These are phyloP conservation scores for Begonia loranthoides DNA, from an alignment of 306 rosid genomes.

Conservation along the genomic window DNA sequence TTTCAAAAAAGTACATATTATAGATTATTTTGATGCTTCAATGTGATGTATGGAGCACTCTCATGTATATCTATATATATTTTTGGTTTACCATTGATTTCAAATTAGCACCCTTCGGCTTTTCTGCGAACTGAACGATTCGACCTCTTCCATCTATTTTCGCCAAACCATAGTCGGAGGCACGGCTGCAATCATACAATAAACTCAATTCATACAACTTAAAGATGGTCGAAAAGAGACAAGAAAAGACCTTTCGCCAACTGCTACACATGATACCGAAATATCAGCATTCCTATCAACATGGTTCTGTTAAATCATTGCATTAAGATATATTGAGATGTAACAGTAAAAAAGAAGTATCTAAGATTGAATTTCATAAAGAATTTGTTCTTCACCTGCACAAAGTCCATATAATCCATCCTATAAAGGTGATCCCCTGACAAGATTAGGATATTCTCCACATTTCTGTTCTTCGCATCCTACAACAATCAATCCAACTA, in stretches of 20 bases:
- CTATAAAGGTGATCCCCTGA: slow-evolving; percentile 89
- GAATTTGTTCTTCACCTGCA: slow-evolving; percentile 46
- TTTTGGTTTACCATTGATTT: slow-evolving; percentile 52
- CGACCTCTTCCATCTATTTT: slow-evolving; percentile 61
- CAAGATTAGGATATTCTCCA: slow-evolving; percentile 73
- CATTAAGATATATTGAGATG: slow-evolving; percentile 7
- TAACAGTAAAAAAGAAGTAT: too few species aligned
- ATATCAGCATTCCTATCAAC: slow-evolving; percentile 67
- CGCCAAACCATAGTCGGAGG: slow-evolving; percentile 78
- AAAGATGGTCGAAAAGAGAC: slow-evolving; percentile 14
- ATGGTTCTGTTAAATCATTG: slow-evolving; percentile 44
- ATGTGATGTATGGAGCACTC: too few species aligned
- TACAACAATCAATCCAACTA: slow-evolving; percentile 16
- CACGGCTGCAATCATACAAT: slow-evolving; percentile 52
- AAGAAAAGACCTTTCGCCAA: slow-evolving; percentile 47
- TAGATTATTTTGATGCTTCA: too few species aligned
- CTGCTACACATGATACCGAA: slow-evolving; percentile 63
- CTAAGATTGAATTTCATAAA: not conserved
- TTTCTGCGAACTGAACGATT: slow-evolving; percentile 54
- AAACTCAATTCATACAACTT: not conserved
- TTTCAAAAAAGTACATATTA: too few species aligned
- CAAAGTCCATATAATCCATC: slow-evolving; percentile 86
- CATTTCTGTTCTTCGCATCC: slow-evolving; percentile 72
- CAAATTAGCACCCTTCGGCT: slow-evolving; percentile 59
- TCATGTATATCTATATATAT: too few species aligned